Percentiles rank a stretch among this genome's conserved stretches.
phyloP scores from a whole-genome alignment of 169 alveolate genomes.

The Cytauxzoon felis region DNA sequence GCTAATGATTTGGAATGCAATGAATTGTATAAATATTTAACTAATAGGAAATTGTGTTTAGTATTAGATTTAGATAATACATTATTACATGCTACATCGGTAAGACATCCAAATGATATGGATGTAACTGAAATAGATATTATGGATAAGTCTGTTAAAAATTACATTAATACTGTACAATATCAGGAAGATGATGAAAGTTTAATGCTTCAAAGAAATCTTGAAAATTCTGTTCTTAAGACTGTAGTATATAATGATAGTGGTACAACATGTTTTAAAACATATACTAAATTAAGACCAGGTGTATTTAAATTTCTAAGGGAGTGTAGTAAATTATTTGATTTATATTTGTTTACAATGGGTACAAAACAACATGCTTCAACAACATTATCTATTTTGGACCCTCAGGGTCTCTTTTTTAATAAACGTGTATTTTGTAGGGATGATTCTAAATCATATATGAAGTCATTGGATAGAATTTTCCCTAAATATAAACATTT shows the following conservation, averaged over 20 bases:
- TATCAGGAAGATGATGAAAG: slow-evolving; percentile 42
- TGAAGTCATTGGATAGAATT: slow-evolving; percentile 45
- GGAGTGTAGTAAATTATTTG: slow-evolving; percentile 55
- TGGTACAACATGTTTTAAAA: slow-evolving; percentile 42
- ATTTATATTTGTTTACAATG: slow-evolving; percentile 77
- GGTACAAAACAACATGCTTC: slow-evolving; percentile 80
- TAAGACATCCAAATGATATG: slow-evolving; percentile 51
- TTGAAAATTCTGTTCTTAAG: slow-evolving; percentile 54
- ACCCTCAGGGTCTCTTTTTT: slow-evolving; percentile 66
- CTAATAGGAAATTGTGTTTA: slow-evolving; percentile 68
- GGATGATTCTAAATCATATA: slow-evolving; percentile 52
- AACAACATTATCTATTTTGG: slow-evolving; percentile 71
- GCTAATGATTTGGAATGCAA: slow-evolving; percentile 63
- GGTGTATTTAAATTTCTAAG: slow-evolving; percentile 75
- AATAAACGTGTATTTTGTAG: slow-evolving; percentile 65
- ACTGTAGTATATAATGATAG: slow-evolving; percentile 56
- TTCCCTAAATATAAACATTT: slow-evolving; percentile 51
- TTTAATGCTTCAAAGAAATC: slow-evolving; percentile 26
- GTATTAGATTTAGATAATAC: slow-evolving; percentile 81
- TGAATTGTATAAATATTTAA: slow-evolving; percentile 44
- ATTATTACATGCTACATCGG: slow-evolving; percentile 72
- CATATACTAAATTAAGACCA: slow-evolving; percentile 77
- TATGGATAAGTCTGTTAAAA: slow-evolving; percentile 25
- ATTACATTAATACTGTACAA: slow-evolving; percentile 44
- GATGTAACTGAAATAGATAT: slow-evolving; percentile 44